Base-by-base conservation (phyloP, 192 early-diverging fungal genomes). In the Coemansia sp. region DNA sequence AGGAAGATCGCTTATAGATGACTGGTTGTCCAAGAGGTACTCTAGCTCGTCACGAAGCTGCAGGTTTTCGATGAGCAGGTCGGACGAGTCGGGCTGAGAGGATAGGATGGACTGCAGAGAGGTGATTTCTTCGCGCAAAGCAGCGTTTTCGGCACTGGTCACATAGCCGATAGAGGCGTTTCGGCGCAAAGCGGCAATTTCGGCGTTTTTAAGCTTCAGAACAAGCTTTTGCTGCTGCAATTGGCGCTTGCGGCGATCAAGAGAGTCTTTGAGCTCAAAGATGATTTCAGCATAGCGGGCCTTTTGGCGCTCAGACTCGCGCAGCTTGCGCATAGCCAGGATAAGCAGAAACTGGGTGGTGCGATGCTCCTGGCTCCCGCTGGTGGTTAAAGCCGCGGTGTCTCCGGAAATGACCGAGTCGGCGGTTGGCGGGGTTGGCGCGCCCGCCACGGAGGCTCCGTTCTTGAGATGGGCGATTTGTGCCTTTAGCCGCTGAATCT, bases 401-500 rank as follows among this genome's bases (percentile, higher is more conserved):
- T 43, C 39, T n/a, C n/a, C 39, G 11, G 18, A 40, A 2, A 38
- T 36, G 11, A 21, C 32, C 11, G 39, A 23, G 40, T 37, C 40
- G 5, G 30, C 28, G 5, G 58, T 30, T 6, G 40, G 40, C 40
- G 43, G 41, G 8, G 58, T 20, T 15, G 11, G 41, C 6, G 14
- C 4, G 20, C 37, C 21, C n/a, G 23, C 18, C 4, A 5, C 28
- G 20, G 45, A 8, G 16, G 11, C 12, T 21, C 20, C 10, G 45
- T 15, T 15, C 36, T 58, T 49, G 38, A 64, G 37, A 16, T 80
- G 50, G 2, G 61, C 64, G 11, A 83, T 26, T 12, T 85, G 82
- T 8, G 60, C 50, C 53, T 79, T 81, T 32, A 85, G 71, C 26
- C 72, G 56, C 58, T 80, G 80, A 17, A 85, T 83, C 59, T 85